These are phyloP conservation scores for Rhynchosporium agropyri DNA, from an alignment of 2,329 filamentous ascomycete genomes.

Conservation along the genomic window DNA sequence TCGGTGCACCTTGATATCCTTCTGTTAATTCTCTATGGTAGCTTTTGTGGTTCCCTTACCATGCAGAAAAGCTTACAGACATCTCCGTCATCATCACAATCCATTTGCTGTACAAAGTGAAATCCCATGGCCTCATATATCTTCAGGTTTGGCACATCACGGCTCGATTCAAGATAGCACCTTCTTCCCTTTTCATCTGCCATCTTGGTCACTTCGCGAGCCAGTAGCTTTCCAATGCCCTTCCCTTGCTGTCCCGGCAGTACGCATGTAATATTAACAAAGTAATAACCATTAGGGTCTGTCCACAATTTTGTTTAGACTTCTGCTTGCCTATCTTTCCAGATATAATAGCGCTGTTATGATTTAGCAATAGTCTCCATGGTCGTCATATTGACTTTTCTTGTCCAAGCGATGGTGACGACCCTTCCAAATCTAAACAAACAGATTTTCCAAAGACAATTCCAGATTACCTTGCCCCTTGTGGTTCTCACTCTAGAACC, in stretches of 20 bases:
- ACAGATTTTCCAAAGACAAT: no score
- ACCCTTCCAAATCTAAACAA: no score
- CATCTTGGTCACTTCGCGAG: slow-evolving; percentile 62
- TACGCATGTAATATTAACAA: slow-evolving; percentile 76
- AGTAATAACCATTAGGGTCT: slow-evolving; percentile 70
- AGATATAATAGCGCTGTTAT: slow-evolving; percentile 66
- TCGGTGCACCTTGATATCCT: no score
- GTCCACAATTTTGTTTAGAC: slow-evolving; percentile 66
- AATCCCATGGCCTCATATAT: slow-evolving; percentile 76
- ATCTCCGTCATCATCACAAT: slow-evolving; percentile 64
- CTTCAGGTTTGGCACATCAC: slow-evolving; percentile 66
- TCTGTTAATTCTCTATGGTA: slow-evolving; percentile 16
- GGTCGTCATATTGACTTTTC: no score
- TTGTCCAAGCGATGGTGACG: no score
- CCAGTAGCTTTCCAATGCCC: slow-evolving; percentile 66
- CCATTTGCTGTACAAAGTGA: slow-evolving; percentile 63
- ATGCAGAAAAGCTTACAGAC: slow-evolving; percentile 55
- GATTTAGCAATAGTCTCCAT: background rate
- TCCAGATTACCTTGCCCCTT: background rate
- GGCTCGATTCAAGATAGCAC: slow-evolving; percentile 73
- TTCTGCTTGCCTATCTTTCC: slow-evolving; percentile 66
- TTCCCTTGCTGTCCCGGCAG: slow-evolving; percentile 65
- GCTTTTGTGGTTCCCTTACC: slow-evolving; percentile 47
- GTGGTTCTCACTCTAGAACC: slow-evolving; percentile 4
- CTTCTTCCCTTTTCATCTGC: slow-evolving; percentile 66